Percentiles rank a stretch among this genome's conserved stretches.
phyloP scores from a whole-genome alignment of 306 rosid genomes.

The Trifolium fragiferum region DNA sequence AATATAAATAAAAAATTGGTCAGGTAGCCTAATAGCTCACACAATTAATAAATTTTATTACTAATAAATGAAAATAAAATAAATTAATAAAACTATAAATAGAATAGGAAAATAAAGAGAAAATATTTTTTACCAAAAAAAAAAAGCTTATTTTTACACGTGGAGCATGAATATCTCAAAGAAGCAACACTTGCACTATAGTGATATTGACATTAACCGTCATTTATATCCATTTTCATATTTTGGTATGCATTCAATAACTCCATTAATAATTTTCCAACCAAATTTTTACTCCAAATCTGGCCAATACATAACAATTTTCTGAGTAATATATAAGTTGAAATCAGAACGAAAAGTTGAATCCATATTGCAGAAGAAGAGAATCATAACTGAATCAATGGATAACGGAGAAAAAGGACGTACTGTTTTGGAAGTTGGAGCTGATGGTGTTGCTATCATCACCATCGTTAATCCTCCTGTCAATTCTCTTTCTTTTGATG shows the following conservation, averaged over 20 bases:
- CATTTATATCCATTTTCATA: neutral
- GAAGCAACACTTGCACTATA: neutral
- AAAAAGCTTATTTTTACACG: no score
- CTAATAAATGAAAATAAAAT: no score
- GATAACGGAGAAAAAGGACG: constrained; percentile 45
- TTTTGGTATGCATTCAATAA: neutral
- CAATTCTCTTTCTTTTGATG: constrained; percentile 92
- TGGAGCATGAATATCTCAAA: no score
- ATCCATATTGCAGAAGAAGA: neutral
- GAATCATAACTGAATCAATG: constrained; percentile 48
- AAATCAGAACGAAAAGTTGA: neutral
- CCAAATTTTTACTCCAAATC: no score
- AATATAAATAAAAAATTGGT: no score
- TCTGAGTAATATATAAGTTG: no score
- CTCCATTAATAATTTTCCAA: no score
- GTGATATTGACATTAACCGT: neutral
- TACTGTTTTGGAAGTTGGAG: constrained; percentile 74
- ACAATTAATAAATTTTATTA: no score
- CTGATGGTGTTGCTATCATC: constrained; percentile 90
- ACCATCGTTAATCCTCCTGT: constrained; percentile 94
- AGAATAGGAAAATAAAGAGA: no score
- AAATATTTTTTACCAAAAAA: no score
- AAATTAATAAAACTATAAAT: no score
- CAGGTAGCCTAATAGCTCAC: no score
- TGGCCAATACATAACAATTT: neutral